A percentile compares a stretch with the other conserved stretches of the same genome.
Evolutionary conservation across 176 grass and related monocot species (phyloP).

Genomic region (Musa beccarii): DNA sequence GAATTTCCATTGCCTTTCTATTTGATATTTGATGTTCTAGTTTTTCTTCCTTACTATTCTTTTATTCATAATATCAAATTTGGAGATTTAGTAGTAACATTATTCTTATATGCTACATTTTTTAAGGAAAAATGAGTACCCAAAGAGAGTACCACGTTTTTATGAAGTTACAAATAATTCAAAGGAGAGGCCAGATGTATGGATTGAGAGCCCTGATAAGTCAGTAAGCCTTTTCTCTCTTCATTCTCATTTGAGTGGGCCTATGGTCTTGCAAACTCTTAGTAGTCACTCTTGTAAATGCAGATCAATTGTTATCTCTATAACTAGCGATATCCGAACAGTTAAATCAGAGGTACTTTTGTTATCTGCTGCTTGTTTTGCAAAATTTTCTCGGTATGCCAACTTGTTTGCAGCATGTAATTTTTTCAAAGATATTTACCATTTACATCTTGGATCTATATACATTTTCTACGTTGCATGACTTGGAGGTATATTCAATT

Average conservation of each 20-base stretch:
- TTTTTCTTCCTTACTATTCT: not conserved
- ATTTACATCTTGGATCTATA: not conserved
- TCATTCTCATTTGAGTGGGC: slow-evolving; percentile 15
- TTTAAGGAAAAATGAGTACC: slow-evolving; percentile 80
- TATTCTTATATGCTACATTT: not conserved
- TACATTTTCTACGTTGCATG: not conserved
- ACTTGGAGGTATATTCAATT: not conserved
- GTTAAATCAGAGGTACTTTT: slow-evolving; percentile 83
- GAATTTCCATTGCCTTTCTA: not conserved
- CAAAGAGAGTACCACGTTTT: slow-evolving; percentile 63
- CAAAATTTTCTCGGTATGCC: not conserved
- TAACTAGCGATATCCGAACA: slow-evolving; percentile 94
- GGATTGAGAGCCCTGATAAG: slow-evolving; percentile 97
- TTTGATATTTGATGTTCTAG: not conserved
- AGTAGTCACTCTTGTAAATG: slow-evolving; percentile 32
- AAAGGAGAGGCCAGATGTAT: slow-evolving; percentile 98
- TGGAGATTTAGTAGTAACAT: not conserved
- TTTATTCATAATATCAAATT: too few relatives aligned
- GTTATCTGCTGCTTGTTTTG: slow-evolving; percentile 1
- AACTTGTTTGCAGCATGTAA: not conserved
- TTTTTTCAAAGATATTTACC: not conserved
- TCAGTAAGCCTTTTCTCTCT: slow-evolving; percentile 30
- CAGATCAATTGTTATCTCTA: slow-evolving; percentile 85
- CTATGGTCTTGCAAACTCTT: slow-evolving; percentile 25
- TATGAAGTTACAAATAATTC: slow-evolving; percentile 96